Evolutionary conservation across 2,329 filamentous ascomycete genomes (phyloP), one percentile per base, ranked within the genome.

Genomic region (Colletotrichum incanum): DNA sequence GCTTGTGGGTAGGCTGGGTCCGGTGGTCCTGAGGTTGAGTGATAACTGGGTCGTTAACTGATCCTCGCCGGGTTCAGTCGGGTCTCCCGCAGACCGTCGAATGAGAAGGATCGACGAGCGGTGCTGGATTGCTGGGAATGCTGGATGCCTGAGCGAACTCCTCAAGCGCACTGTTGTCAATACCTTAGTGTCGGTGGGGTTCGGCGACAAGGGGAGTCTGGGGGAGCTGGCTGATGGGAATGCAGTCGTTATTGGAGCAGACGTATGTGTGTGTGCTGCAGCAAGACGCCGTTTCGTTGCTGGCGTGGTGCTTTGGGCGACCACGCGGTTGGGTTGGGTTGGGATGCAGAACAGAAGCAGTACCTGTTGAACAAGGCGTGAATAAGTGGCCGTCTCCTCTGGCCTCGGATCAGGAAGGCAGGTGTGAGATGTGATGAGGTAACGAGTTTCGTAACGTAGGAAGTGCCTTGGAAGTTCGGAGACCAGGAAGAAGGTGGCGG

Each of bases 201-300:
- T 43, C 37, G 62, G 59, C 45, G 67, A 72, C 71, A 65, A 62
- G 60, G 64, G 73, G 67, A 67, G 31, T 65, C 54, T 65, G 37
- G 55, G 23, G 52, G 60, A 47, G 59, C 23, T 65, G 61, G 45
- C 59, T 55, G 67, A 65, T 50, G 67, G 45, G 65, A 69, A 74
- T 67, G 62, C 58, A 67, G 23, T 74, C 61, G 73, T 59, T 74
- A 67, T 74, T 74, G 72, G 73, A 49, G 56, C 61, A 74, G 59
- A 18, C 20, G 72, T 20, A 37, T 64, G 60, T 64, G 23, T 64
- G 56, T 64, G 47, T 68, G 56, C 67, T 66, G 72, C 58, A 65
- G 65, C 49, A 68, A 20, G 31, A 64, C 41, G 54, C 65, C 65
- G 59, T 50, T 50, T 72, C 20, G 54, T 58, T 69, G 66, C 43